Conservation (phyloP, 1,284 basidiomycete species). For the Crucibulum cyathiforme region DNA sequence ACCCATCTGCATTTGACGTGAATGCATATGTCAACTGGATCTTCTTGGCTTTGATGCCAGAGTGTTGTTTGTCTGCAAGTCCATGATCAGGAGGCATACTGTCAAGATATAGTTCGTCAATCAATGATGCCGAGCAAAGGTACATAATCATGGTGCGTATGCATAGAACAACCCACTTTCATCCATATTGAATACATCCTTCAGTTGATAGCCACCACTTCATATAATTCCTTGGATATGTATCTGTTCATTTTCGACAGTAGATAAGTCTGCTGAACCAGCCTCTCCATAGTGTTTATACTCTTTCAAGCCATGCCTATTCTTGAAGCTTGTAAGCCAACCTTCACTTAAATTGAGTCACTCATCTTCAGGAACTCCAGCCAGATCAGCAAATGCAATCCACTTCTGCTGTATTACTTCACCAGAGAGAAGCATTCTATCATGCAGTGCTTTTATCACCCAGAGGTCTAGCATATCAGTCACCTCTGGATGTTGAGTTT, state of each 20-base stretch:
- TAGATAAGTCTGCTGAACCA: constrained; percentile 11
- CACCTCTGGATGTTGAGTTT: too few relatives aligned
- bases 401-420: too few relatives aligned
- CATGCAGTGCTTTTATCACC: constrained; percentile 29
- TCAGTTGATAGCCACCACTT: background rate
- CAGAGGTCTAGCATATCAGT: constrained; percentile 31
- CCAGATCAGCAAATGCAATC: constrained; percentile 12
- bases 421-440: constrained; percentile 22
- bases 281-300: constrained; percentile 30
- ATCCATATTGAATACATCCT: too few relatives aligned
- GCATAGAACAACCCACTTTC: too few relatives aligned
- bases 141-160: too few relatives aligned
- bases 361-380: constrained; percentile 21
- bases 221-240: background rate
- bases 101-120: too few relatives aligned
- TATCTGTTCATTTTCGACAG: background rate
- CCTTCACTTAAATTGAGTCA: constrained; percentile 25
- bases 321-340: constrained; percentile 30
- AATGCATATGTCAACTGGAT: too few relatives aligned
- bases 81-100: background rate
- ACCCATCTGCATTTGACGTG: too few relatives aligned
- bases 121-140: too few relatives aligned
- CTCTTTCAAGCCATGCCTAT: constrained; percentile 15
- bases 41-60: too few relatives aligned
- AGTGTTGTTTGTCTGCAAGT: background rate